phyloP scores from a whole-genome alignment of 1,284 basidiomycete genomes.

The Boletus semigastroideus region DNA sequence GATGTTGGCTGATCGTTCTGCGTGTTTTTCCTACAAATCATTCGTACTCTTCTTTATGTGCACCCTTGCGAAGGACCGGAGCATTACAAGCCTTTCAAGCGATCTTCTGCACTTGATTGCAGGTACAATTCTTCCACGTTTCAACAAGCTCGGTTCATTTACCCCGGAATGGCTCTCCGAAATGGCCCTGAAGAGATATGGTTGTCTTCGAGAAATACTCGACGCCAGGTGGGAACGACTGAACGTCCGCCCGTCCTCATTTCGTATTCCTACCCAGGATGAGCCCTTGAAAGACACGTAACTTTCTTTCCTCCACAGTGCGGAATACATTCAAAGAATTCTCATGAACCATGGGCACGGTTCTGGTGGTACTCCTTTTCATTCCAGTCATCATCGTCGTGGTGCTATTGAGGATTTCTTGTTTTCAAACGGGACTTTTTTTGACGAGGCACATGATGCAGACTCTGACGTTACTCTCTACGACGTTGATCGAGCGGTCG shows the following conservation, averaged over 20 bases:
- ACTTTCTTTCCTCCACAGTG: constrained; percentile 30
- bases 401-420: neutral
- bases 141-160: constrained; percentile 33
- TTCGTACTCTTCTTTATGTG: neutral
- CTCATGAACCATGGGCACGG: neutral
- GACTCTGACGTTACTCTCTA: neutral
- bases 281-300: constrained; percentile 28
- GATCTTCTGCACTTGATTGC: constrained; percentile 31
- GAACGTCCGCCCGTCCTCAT: constrained; percentile 3
- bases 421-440: neutral
- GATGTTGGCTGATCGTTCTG: neutral
- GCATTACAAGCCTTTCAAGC: constrained; percentile 22
- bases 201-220: constrained; percentile 1
- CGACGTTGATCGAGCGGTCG: neutral
- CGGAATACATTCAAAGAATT: neutral
- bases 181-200: neutral
- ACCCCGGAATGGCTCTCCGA: constrained; percentile 8
- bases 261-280: constrained; percentile 25
- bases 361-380: neutral
- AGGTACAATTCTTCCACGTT: constrained; percentile 34
- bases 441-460: neutral
- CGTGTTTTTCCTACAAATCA: neutral
- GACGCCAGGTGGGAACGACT: neutral
- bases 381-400: neutral
- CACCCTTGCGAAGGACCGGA: neutral